Evolutionary conservation across 1,284 basidiomycete species (phyloP), one percentile per base, ranked within the genome.

Genomic region (Clitocybe nebularis): DNA sequence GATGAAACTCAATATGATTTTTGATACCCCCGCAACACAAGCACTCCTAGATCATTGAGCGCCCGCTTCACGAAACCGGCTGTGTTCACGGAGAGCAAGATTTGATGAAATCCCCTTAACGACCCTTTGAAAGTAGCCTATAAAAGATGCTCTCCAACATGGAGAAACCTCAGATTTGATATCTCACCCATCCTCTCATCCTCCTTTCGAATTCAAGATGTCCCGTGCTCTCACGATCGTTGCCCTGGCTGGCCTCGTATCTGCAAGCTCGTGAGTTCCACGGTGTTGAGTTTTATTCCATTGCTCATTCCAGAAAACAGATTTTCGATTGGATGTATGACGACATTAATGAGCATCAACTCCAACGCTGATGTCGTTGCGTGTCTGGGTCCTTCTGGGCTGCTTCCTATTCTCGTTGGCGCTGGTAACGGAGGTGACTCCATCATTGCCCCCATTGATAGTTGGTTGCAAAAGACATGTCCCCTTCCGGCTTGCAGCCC

Each of bases 391-490:
- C 53, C 53, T 4, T 30, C 44, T 10, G 33, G 36, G 14, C 45
- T 55, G 22, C 35, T 55, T 8, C 49, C 51, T 2, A 44, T 53
- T 37, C 23, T 55, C 5, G 23, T 53, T 25, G 47, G 49, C 29
- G 38, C 44, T 20, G 51, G 51, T 14, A 51, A 50, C 19, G 41
- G 47, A 9, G 40, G 46, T n/a, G 51, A 51, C 20, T 51, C 53
- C 1, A 19, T 51, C 16, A 43, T 53, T 11, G 21, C 29, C 4
- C 49, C 49, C 20, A 16, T 53, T 9, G 48, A 55, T 36, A 39
- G 36, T 7, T 65, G 62, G 61, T 44, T 63, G 3, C 45, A 39
- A 3, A 57, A 57, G 13, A 49, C 61, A 32, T 65, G 62, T 39
- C 47, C 55, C 13, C 39, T 48, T 5, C 59, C 56, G n/a, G 50